Percentiles rank a stretch among this genome's conserved stretches.
phyloP scores from a whole-genome alignment of 306 rosid species.

The Quercus rubra region DNA sequence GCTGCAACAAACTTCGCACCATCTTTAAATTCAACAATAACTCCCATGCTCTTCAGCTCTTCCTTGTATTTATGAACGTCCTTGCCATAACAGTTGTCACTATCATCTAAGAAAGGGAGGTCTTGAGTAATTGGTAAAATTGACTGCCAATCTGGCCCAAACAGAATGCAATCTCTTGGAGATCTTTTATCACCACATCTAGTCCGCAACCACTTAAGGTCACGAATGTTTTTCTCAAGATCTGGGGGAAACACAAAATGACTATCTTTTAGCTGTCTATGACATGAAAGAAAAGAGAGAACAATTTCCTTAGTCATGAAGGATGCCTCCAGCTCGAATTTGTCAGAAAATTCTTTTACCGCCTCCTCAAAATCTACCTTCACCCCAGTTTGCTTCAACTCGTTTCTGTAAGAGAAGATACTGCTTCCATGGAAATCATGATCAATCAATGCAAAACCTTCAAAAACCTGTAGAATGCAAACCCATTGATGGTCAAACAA shows the following conservation, averaged over 20 bases:
- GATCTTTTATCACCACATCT: slow-evolving; percentile 33
- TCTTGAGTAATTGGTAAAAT: slow-evolving; percentile 40
- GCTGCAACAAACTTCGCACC: slow-evolving; percentile 44
- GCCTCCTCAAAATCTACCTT: slow-evolving; percentile 54
- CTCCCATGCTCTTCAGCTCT: slow-evolving; percentile 63
- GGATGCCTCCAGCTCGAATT: slow-evolving; percentile 37
- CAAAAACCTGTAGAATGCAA: slow-evolving; percentile 49
- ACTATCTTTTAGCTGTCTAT: slow-evolving; percentile 27
- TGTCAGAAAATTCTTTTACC: slow-evolving; percentile 23
- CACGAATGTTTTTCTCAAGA: slow-evolving; percentile 18
- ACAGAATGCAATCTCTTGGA: slow-evolving; percentile 59
- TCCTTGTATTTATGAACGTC: slow-evolving; percentile 36
- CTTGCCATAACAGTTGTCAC: slow-evolving; percentile 39
- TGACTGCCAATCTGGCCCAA: slow-evolving; percentile 57
- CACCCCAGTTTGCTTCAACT: slow-evolving; percentile 47
- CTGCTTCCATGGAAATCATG: slow-evolving; percentile 34
- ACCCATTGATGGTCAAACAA: slow-evolving; percentile 55
- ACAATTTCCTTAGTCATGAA: slow-evolving; percentile 38
- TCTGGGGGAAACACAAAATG: slow-evolving; percentile 23
- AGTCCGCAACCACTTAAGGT: slow-evolving; percentile 55
- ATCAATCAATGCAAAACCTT: slow-evolving; percentile 50
- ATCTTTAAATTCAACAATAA: slow-evolving; percentile 35
- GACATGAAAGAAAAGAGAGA: slow-evolving; percentile 47
- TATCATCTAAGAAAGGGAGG: slow-evolving; percentile 73
- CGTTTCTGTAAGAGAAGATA: slow-evolving; percentile 24